phyloP scores from a whole-genome alignment of 2,329 filamentous ascomycete species.

The Neonectria coccinea region DNA sequence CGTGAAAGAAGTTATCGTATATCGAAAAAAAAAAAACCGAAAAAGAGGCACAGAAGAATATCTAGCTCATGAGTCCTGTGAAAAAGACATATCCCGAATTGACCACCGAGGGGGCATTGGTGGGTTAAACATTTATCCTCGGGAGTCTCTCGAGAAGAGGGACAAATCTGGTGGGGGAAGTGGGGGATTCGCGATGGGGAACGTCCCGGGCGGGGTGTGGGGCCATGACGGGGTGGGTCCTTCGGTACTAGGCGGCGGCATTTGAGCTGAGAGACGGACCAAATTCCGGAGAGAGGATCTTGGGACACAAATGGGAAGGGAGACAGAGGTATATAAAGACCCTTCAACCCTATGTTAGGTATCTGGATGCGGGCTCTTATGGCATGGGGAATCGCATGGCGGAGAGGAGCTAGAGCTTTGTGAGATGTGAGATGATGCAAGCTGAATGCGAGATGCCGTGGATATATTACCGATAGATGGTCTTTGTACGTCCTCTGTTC shows the following conservation, averaged over 20 bases:
- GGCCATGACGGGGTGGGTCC: not conserved
- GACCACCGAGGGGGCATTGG: conserved; percentile 30
- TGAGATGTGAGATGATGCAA: not conserved
- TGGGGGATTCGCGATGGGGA: conserved; percentile 5
- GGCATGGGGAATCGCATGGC: not conserved
- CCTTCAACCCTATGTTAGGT: not conserved
- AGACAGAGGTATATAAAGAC: too few species aligned
- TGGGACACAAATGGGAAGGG: too few species aligned
- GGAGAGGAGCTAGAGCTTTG: not conserved
- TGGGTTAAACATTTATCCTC: conserved; percentile 47
- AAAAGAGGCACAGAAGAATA: not conserved
- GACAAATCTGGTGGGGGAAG: conserved; percentile 22
- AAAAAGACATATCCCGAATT: conserved; percentile 21
- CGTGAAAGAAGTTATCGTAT: not conserved
- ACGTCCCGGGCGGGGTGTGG: not conserved
- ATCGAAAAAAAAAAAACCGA: not conserved
- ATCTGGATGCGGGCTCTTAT: too few species aligned
- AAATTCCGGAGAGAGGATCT: not conserved
- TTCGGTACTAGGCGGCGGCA: conserved; percentile 41
- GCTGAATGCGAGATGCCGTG: not conserved
- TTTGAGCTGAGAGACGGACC: conserved; percentile 13
- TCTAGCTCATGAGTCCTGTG: not conserved
- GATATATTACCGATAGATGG: not conserved
- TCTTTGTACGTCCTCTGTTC: not conserved
- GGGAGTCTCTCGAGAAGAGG: not conserved